Base-by-base conservation (phyloP, 176 grass and related monocot genomes). In the Carex kokanica region DNA sequence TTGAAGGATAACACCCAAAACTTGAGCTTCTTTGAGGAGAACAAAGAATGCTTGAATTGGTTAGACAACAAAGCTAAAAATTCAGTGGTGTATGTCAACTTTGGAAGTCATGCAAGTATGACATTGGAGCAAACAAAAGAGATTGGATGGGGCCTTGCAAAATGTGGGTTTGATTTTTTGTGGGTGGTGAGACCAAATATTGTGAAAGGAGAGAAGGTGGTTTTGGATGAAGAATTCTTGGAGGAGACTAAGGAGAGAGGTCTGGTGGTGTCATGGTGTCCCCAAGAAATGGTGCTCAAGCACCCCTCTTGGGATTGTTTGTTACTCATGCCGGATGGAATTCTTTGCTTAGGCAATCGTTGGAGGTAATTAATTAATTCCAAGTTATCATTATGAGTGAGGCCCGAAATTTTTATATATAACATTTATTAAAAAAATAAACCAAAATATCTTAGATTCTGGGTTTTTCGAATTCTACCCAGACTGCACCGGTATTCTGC, bases 271-370 rank as follows among this genome's bases (percentile, higher is more conserved):
- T 59, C 78, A 17, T 91, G 90, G 90, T 77, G 81, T 51, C 34
- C 74, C 40, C 90, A 88, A 71, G 64, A 49, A 62, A 69, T 83
- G 14, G 84, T 88, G 57, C 80, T 91, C 16, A 8, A 17, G 7
- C 90, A 91, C 87, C 34, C 84, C 15, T 60, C 78, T 4, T 87
- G 71, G 85, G 84, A 11, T 68, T 65, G 55, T 90, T 90, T 60
- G 34, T 86, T 23, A 87, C 88, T 74, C 88, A 90, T 78, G 77
- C 81, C 53, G 84, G 88, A 49, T 90, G 88, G 88, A 86, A 86
- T 49, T 86, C 88, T 2, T 52, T 88, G 11, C 27, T 84, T 15
- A 91, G 69, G 55, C 86, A 9, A 49, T n/a, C 4, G 63, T 45
- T 64, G 78, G 55, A 81, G 78, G 78, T 81, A 62, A 41, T 78